A percentile compares a stretch with the other conserved stretches of the same genome.
Conservation (phyloP, 2,329 filamentous ascomycete species). For the Colletotrichum shisoi region DNA sequence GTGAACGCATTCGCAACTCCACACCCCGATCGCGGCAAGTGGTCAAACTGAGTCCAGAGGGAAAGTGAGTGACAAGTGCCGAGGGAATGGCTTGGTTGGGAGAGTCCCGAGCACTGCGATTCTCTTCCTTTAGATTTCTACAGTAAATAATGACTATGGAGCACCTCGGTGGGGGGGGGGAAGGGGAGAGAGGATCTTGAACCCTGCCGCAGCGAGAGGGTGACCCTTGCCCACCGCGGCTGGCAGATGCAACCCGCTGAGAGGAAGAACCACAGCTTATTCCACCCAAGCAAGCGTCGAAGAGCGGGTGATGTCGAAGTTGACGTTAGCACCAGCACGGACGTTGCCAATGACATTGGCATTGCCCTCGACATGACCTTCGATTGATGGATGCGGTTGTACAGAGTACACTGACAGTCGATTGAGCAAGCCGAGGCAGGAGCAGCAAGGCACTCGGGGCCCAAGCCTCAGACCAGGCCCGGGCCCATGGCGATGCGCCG, state of each 20-base stretch:
- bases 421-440: background rate
- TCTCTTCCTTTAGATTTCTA: too few species aligned
- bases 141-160: too few species aligned
- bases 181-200: constrained; percentile 22
- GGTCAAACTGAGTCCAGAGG: too few species aligned
- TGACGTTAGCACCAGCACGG: background rate
- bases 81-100: too few species aligned
- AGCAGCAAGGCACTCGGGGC: background rate
- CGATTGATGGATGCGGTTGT: too few species aligned
- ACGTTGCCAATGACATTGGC: background rate
- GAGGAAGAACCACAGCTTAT: background rate
- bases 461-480: constrained; percentile 8
- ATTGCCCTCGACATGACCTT: background rate
- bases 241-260: background rate
- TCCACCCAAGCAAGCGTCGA: background rate
- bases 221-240: background rate
- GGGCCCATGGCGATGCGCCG: constrained; percentile 13
- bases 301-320: background rate
- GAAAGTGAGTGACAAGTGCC: too few species aligned
- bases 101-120: too few species aligned
- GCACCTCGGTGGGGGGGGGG: constrained; percentile 11
- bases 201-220: constrained; percentile 10
- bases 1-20: background rate
- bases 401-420: too few species aligned
- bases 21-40: too few species aligned